Percentiles rank a stretch among this genome's conserved stretches.
phyloP scores from a whole-genome alignment of 208 protist genomes.

The Leishmania arabica region DNA sequence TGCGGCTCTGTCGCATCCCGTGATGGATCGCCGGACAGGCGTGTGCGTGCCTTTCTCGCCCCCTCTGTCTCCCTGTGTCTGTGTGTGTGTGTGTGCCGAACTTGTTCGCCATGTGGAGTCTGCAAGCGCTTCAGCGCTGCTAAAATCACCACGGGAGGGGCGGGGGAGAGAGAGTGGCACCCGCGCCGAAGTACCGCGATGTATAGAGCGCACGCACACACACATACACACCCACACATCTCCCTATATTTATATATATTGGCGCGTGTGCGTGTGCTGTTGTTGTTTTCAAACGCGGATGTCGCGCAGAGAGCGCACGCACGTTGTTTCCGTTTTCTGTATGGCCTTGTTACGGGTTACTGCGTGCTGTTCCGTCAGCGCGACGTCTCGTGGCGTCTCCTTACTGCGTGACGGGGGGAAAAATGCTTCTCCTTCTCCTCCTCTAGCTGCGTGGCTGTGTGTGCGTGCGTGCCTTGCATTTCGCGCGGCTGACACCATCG shows the following conservation, averaged over 20 bases:
- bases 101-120: neutral
- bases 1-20: neutral
- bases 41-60: neutral
- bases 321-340: too few relatives aligned
- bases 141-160: neutral
- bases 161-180: too few relatives aligned
- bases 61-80: neutral
- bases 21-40: neutral
- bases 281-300: neutral
- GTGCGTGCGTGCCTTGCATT: too few relatives aligned
- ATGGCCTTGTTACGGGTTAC: too few relatives aligned
- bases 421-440: too few relatives aligned
- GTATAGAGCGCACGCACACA: too few relatives aligned
- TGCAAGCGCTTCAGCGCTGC: neutral
- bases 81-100: neutral
- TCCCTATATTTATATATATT: neutral
- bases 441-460: too few relatives aligned
- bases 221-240: too few relatives aligned
- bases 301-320: too few relatives aligned
- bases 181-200: too few relatives aligned
- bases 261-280: neutral
- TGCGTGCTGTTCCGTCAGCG: too few relatives aligned
- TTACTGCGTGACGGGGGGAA: too few relatives aligned
- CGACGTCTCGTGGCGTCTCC: neutral
- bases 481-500: neutral